Base-by-base conservation (phyloP, 1,284 basidiomycete species). In the Ganoderma lingzhi region DNA sequence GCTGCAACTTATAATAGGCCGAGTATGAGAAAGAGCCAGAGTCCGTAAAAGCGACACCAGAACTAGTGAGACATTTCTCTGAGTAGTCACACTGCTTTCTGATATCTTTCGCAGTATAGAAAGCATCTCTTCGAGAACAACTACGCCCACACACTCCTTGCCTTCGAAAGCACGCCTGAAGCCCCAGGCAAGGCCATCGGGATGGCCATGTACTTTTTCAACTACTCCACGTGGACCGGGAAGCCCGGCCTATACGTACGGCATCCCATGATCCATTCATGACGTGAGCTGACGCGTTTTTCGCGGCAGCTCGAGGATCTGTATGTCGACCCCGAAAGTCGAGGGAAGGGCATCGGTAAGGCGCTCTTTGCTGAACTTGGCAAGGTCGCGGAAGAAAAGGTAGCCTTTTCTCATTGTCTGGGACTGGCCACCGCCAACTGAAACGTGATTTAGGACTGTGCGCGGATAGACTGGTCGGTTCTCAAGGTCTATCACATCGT, bases 161-260 rank as follows among this genome's bases (percentile, higher is more conserved):
- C 95, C 3, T 90, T 95, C 76, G 78, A 86, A 63, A 90, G 90
- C 2, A 80, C 86, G 32, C 77, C 79, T 5, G 83, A 85, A 19
- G 81, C 80, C 10, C 85, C 87, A 58, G 86, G 86, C 14, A 82
- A 86, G 72, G 81, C 91, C 10, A 80, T 94, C 37, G 93, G 90
- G 41, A 80, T 94, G 71, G 92, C 92, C 5, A 81, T 94, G 65
- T 97, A 97, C 84, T 97, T 96, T 84, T 97, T 96, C 89, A 97
- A 96, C 77, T 98, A 91, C 80, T 98, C 96, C 53, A 98, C 97
- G 0, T 98, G 97, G 97, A 96, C 95, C 0, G 96, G 96, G 35
- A 86, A 86, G 67, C 96, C 96, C 53, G 96, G 96, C 9, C 76
- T 97, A 76, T 97, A 91, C 81, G 95, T 96, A 78, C 80, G 93